Conservation (phyloP, 2,329 filamentous ascomycete species). For the Teratosphaeria pseudoeucalypti region DNA sequence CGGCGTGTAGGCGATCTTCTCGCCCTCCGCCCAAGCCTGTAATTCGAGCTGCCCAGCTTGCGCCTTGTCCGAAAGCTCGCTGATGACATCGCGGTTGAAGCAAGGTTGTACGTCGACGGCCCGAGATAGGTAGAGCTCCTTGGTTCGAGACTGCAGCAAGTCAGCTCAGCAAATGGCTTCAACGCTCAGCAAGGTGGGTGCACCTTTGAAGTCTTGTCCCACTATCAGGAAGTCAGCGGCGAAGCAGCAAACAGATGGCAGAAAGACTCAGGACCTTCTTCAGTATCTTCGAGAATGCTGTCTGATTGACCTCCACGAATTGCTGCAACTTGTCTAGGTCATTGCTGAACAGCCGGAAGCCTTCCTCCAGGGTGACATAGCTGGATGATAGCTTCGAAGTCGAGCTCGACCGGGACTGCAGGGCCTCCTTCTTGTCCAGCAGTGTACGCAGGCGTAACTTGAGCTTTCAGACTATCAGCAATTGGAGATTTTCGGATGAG, state of each 20-base stretch:
- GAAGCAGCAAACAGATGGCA: constrained; percentile 10
- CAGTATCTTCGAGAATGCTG: constrained; percentile 93
- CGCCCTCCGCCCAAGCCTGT: constrained; percentile 93
- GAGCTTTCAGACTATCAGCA: constrained; percentile 48
- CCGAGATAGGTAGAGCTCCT: constrained; percentile 89
- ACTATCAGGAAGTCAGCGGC: constrained; percentile 43
- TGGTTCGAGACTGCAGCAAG: constrained; percentile 67
- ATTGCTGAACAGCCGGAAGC: constrained; percentile 92
- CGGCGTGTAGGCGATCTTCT: constrained; percentile 62
- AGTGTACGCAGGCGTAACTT: constrained; percentile 86
- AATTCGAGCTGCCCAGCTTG: constrained; percentile 93
- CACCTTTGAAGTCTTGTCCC: constrained; percentile 97
- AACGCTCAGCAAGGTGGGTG: constrained; percentile 8
- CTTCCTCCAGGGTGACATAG: constrained; percentile 90
- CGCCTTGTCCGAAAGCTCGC: constrained; percentile 89
- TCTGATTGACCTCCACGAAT: constrained; percentile 97
- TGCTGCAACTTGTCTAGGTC: constrained; percentile 94
- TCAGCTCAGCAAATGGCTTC: constrained; percentile 10
- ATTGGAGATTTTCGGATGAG: background rate
- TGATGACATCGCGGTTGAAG: constrained; percentile 95
- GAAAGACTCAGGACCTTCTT: constrained; percentile 58
- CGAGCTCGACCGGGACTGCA: constrained; percentile 62
- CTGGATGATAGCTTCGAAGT: constrained; percentile 82
- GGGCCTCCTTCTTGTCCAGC: constrained; percentile 85
- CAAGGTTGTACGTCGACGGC: constrained; percentile 97